Percentiles rank a stretch among this genome's conserved stretches.
These are phyloP conservation scores for Mycena chlorophos DNA, from an alignment of 768 basidiomycete genomes.

Conservation along the genomic window DNA sequence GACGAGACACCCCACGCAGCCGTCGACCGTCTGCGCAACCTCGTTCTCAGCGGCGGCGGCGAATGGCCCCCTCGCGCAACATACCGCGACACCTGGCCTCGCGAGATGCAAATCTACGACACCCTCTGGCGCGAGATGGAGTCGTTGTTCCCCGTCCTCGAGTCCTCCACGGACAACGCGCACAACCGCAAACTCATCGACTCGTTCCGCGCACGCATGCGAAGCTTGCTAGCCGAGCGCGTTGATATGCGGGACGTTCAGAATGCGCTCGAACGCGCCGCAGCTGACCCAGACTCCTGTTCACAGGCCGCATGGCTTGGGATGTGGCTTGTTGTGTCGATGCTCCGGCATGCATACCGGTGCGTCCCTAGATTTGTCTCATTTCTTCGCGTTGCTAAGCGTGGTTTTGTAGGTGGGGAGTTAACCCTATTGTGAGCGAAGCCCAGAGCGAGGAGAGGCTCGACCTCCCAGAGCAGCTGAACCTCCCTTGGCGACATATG, in stretches of 20 bases:
- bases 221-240: slow-evolving; percentile 11
- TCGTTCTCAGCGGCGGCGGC: slow-evolving; percentile 18
- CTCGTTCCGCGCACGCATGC: slow-evolving; percentile 20
- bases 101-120: slow-evolving; percentile 16
- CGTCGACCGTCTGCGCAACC: slow-evolving; percentile 13
- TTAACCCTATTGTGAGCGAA: slow-evolving; percentile 25
- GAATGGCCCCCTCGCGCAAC: slow-evolving; percentile 26
- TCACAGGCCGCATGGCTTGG: slow-evolving; percentile 23
- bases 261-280: slow-evolving; percentile 18
- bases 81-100: slow-evolving; percentile 23
- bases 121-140: slow-evolving; percentile 18
- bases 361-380: not conserved
- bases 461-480: slow-evolving; percentile 22
- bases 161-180: slow-evolving; percentile 22
- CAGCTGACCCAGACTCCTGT: slow-evolving; percentile 14
- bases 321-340: slow-evolving; percentile 18
- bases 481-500: slow-evolving; percentile 21
- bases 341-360: slow-evolving; percentile 25
- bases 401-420: slow-evolving; percentile 21
- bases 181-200: slow-evolving; percentile 24
- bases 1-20: slow-evolving; percentile 10
- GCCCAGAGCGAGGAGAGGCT: slow-evolving; percentile 23
- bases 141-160: slow-evolving; percentile 16
- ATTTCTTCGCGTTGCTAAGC: not conserved
- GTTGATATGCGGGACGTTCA: slow-evolving; percentile 13